Base-by-base conservation (phyloP, 495 filamentous ascomycete genomes). In the Aspergillus cavernicola region DNA sequence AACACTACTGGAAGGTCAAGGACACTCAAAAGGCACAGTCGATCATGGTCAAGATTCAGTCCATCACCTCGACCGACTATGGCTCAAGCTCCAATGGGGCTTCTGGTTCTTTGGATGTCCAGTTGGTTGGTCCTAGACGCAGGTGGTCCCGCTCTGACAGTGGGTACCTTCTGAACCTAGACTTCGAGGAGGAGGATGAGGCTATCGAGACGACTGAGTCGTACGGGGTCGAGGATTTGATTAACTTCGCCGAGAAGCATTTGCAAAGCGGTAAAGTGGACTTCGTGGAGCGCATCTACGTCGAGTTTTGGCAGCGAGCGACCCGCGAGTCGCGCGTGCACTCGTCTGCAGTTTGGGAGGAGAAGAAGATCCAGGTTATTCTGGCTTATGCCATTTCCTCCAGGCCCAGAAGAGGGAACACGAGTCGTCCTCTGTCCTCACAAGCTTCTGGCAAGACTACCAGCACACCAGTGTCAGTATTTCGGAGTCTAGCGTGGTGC, bases 371-470 rank as follows among this genome's bases (percentile, higher is more conserved):
- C 33, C 61, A 66, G 31, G 49, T 63, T 28, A 56, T 69, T 20
- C 53, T 67, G 13, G 56, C 54, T 12, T 73, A 73, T 58, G 60
- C 64, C 4, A 63, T 20, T 73, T 71, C 52, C 60, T 73, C 15
- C 61, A 63, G 19, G 33, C 52, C 0, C 66, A 71, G 50, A 70
- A 70, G 60, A 56, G 67, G 8, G 61, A 66, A 38, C 46, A 50
- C 13, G 70, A 73, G 57, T 61, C 64, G 6, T 69, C 68, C 13
- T 70, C 70, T 0, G 61, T 73, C 18, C 39, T 73, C 18, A 65
- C 66, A 6, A 70, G 66, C 26, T 65, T 71, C 29, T 73, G 67
- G 68, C 61, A 73, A 39, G 70, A 73, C 36, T 65, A 66, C 39
- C 53, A 66, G 42, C 58, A 62, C 42, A 60, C 59, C 8, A 57